These are phyloP conservation scores for Hericium alpestre DNA, from an alignment of 768 basidiomycete genomes.

Conservation along the genomic window DNA sequence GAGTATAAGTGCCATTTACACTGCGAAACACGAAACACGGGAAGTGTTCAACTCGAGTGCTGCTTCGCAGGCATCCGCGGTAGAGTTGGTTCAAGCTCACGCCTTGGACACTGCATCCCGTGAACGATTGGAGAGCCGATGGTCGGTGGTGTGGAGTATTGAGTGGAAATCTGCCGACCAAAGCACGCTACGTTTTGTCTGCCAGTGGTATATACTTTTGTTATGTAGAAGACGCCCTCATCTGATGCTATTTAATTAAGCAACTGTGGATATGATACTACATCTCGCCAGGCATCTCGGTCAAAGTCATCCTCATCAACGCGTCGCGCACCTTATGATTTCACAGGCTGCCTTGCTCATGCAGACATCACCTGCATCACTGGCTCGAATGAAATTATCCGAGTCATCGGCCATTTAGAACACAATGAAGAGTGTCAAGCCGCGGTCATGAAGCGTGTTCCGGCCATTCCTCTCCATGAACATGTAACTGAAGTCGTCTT, in stretches of 20 bases:
- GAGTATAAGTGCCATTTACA: too few relatives aligned
- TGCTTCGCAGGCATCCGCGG: too few relatives aligned
- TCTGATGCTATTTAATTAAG: neutral
- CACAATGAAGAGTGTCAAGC: conserved; percentile 20
- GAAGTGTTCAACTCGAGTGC: too few relatives aligned
- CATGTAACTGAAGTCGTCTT: conserved; percentile 19
- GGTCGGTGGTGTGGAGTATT: too few relatives aligned
- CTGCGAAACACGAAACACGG: too few relatives aligned
- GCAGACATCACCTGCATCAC: conserved; percentile 19
- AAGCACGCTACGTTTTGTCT: too few relatives aligned
- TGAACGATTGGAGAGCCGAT: too few relatives aligned
- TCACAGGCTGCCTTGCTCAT: conserved; percentile 27
- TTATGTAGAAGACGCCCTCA: neutral
- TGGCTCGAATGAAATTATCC: conserved; percentile 5
- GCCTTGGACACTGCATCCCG: too few relatives aligned
- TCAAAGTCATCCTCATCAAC: neutral
- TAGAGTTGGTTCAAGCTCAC: too few relatives aligned
- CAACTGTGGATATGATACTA: neutral
- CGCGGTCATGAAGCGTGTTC: conserved; percentile 13
- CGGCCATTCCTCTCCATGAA: conserved; percentile 23
- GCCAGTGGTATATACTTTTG: too few relatives aligned
- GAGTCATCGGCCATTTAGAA: conserved; percentile 17
- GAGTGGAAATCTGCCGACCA: too few relatives aligned
- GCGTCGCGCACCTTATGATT: conserved; percentile 10
- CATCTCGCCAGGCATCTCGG: neutral